Evolutionary conservation across 495 filamentous ascomycete genomes (phyloP).

Genomic region (Hyaloscypha hepaticicola): DNA sequence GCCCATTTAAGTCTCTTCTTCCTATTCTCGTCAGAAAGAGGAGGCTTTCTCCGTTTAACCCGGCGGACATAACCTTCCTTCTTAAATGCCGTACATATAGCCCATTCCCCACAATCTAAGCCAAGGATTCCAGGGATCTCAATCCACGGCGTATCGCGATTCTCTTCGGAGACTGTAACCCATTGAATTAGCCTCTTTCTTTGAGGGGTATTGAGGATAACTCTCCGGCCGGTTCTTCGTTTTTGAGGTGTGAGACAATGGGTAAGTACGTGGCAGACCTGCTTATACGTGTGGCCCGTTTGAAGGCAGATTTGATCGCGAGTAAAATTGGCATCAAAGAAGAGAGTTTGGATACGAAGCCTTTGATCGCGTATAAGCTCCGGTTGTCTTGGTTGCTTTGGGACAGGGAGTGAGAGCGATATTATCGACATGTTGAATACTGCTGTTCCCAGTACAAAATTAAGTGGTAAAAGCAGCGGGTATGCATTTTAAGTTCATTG

Average conservation of each 20-base stretch:
- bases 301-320: constrained; percentile 30
- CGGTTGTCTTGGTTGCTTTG: no score
- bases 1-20: constrained; percentile 21
- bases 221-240: constrained; percentile 26
- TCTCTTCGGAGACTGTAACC: constrained; percentile 23
- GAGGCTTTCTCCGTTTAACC: background rate
- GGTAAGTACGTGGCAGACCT: constrained; percentile 32
- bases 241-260: constrained; percentile 24
- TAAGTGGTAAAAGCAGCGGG: no score
- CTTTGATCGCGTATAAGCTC: constrained; percentile 30
- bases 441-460: no score
- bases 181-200: constrained; percentile 32
- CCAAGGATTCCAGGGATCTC: constrained; percentile 30
- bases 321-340: constrained; percentile 20
- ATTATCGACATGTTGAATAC: no score
- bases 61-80: no score
- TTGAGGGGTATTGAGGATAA: constrained; percentile 30
- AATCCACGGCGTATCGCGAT: constrained; percentile 26
- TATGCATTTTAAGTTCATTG: no score
- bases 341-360: constrained; percentile 26
- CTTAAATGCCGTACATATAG: background rate
- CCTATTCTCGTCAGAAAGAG: constrained; percentile 16
- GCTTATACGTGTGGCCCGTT: constrained; percentile 25
- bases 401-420: no score
- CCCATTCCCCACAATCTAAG: constrained; percentile 18